A percentile compares a stretch with the other conserved stretches of the same genome.
phyloP scores from a whole-genome alignment of 2,329 filamentous ascomycete genomes.

The Fusarium proliferatum region DNA sequence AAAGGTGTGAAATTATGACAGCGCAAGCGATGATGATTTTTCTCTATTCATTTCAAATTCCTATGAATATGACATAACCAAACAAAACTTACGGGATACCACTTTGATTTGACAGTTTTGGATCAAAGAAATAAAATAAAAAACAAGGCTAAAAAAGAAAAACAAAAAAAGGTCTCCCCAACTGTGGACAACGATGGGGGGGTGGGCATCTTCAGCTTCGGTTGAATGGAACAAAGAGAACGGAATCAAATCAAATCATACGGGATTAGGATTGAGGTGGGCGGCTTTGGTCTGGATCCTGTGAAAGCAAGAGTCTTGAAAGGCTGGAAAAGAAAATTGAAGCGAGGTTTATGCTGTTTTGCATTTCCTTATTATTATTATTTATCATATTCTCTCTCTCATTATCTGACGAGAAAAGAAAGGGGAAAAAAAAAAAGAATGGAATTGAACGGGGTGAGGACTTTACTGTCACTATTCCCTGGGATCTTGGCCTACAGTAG shows the following conservation, averaged over 20 bases:
- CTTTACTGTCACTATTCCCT: slow-evolving; percentile 26
- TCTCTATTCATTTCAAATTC: neutral
- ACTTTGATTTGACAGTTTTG: neutral
- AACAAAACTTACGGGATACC: slow-evolving; percentile 2
- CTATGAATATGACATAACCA: neutral
- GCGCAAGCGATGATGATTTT: slow-evolving; percentile 33
- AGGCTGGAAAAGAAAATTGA: slow-evolving; percentile 8
- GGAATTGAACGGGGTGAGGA: slow-evolving; percentile 6
- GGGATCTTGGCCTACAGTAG: slow-evolving; percentile 11
- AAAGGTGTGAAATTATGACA: slow-evolving; percentile 10
- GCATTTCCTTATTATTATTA: neutral
- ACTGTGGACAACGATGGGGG: slow-evolving; percentile 5
- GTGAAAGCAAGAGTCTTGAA: slow-evolving; percentile 29
- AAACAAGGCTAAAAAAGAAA: neutral
- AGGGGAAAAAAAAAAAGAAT: neutral
- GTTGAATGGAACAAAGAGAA: slow-evolving; percentile 41
- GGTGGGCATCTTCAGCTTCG: slow-evolving; percentile 33
- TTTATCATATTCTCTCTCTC: too few relatives aligned
- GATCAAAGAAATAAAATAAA: neutral
- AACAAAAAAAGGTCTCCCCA: neutral
- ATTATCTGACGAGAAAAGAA: neutral
- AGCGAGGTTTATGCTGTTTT: slow-evolving; percentile 26
- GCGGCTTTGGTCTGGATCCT: slow-evolving; percentile 45
- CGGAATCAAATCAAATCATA: slow-evolving; percentile 3
- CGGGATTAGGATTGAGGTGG: slow-evolving; percentile 45